These are phyloP conservation scores for Teunomyces barrocoloradensis DNA, from an alignment of 805 yeast genomes.

Conservation along the genomic window DNA sequence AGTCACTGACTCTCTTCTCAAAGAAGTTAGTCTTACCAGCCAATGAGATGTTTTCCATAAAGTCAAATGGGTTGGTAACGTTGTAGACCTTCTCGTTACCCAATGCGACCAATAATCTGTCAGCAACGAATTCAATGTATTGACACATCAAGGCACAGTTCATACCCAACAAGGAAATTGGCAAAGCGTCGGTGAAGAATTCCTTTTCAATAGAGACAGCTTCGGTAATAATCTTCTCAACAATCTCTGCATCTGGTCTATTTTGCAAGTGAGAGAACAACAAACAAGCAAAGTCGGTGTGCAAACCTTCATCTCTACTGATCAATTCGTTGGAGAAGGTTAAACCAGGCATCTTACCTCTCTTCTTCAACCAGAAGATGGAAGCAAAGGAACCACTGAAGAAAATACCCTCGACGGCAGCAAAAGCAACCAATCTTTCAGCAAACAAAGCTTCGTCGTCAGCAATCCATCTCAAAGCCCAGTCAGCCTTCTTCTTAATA, in stretches of 20 bases:
- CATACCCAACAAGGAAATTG: constrained; percentile 93
- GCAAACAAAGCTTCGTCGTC: constrained; percentile 87
- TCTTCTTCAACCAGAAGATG: constrained; percentile 97
- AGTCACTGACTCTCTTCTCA: constrained; percentile 97
- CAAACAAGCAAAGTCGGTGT: constrained; percentile 96
- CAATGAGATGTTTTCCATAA: constrained; percentile 97
- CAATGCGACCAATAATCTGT: constrained; percentile 84
- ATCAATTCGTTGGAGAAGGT: constrained; percentile 97
- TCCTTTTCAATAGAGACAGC: constrained; percentile 94
- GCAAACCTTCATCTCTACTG: constrained; percentile 98
- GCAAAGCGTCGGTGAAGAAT: constrained; percentile 93
- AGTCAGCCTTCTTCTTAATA: constrained; percentile 94
- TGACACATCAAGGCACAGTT: constrained; percentile 92
- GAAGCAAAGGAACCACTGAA: constrained; percentile 98
- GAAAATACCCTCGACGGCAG: constrained; percentile 98
- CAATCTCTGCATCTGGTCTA: constrained; percentile 78
- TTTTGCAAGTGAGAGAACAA: constrained; percentile 88
- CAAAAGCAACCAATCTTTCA: constrained; percentile 96
- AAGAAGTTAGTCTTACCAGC: constrained; percentile 99
- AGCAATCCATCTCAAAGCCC: constrained; percentile 97
- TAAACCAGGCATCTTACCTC: constrained; percentile 98
- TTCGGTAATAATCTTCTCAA: constrained; percentile 85
- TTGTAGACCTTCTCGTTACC: constrained; percentile 90
- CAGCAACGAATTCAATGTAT: constrained; percentile 97
- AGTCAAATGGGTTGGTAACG: constrained; percentile 92